Evolutionary conservation across 2,329 filamentous ascomycete genomes (phyloP).

Genomic region (Neodidymelliopsis sp.): DNA sequence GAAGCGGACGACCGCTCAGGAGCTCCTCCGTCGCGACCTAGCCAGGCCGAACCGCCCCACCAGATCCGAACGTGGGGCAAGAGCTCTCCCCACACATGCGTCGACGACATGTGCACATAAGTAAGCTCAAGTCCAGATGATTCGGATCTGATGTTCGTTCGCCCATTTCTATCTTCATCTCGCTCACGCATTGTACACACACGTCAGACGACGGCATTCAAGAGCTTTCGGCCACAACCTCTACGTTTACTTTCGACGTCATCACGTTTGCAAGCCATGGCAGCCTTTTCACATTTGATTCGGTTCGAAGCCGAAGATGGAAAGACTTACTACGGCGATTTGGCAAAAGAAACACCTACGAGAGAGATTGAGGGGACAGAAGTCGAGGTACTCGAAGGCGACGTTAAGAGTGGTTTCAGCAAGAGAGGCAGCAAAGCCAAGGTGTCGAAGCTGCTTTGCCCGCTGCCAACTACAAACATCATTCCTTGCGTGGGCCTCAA

Average conservation of each 20-base stretch:
- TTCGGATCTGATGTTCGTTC: conserved; percentile 6
- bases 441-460: conserved; percentile 42
- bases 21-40: too few species aligned
- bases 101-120: conserved; percentile 9
- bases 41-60: too few species aligned
- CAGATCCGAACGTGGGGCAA: conserved; percentile 12
- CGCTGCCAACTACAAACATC: conserved; percentile 39
- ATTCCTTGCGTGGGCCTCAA: conserved; percentile 48
- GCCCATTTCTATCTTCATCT: not conserved
- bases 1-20: too few species aligned
- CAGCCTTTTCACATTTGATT: conserved; percentile 44
- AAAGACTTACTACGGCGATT: conserved; percentile 40
- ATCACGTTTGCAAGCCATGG: conserved; percentile 20
- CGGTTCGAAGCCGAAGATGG: conserved; percentile 43
- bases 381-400: conserved; percentile 41
- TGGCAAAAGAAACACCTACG: conserved; percentile 39
- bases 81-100: conserved; percentile 7
- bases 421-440: conserved; percentile 36
- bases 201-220: not conserved
- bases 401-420: conserved; percentile 39
- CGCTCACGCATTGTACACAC: not conserved
- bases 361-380: conserved; percentile 40
- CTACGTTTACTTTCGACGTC: conserved; percentile 3
- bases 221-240: not conserved
- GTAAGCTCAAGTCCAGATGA: not conserved